Conservation (phyloP, 1,284 basidiomycete genomes). For the Pascua sp. region DNA sequence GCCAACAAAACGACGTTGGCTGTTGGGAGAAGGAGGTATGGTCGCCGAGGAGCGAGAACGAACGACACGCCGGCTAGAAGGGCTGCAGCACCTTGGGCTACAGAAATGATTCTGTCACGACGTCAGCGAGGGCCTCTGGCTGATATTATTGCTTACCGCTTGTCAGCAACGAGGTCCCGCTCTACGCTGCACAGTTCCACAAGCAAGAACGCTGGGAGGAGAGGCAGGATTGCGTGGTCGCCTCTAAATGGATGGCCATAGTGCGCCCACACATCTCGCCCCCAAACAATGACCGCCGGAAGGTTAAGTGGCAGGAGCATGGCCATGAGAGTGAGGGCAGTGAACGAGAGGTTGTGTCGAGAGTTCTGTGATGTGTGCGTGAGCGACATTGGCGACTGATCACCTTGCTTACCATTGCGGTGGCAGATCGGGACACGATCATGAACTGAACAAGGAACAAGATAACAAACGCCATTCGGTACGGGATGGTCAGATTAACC, state of each 20-base stretch:
- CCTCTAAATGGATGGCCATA: conserved; percentile 21
- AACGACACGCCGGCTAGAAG: conserved; percentile 58
- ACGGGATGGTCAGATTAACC: conserved; percentile 73
- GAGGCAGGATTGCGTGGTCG: conserved; percentile 25
- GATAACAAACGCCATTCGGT: conserved; percentile 83
- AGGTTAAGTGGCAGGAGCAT: conserved; percentile 76
- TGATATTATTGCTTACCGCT: conserved; percentile 38
- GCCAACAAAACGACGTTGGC: conserved; percentile 8
- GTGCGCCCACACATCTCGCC: conserved; percentile 59
- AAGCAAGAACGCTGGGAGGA: conserved; percentile 18
- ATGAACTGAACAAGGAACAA: conserved; percentile 69
- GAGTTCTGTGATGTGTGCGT: conserved; percentile 1
- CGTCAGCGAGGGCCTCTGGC: not conserved
- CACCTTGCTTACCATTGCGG: not conserved
- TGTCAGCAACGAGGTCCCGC: conserved; percentile 47
- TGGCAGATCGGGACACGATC: conserved; percentile 8
- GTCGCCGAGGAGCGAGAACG: conserved; percentile 57
- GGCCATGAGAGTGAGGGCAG: conserved; percentile 58
- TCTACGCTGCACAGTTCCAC: conserved; percentile 54
- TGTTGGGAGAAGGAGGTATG: conserved; percentile 20
- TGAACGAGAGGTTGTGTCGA: conserved; percentile 50
- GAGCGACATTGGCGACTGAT: no score
- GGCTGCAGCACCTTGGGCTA: conserved; percentile 55
- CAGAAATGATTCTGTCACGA: conserved; percentile 18
- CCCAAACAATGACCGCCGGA: conserved; percentile 83